phyloP scores from a whole-genome alignment of 148 eudicot genomes.

The Amaranthus palmeri region DNA sequence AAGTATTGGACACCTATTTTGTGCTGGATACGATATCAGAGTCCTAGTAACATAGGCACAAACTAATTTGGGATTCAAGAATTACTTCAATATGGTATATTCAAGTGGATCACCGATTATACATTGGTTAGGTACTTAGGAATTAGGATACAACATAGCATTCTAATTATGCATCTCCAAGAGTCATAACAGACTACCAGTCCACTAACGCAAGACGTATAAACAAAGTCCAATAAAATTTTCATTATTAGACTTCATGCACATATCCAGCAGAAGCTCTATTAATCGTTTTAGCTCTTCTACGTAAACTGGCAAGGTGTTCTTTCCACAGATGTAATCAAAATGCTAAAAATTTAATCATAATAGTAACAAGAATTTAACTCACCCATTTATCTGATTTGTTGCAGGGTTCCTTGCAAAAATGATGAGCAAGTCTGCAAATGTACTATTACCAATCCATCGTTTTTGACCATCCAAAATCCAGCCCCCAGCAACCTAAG shows the following conservation, averaged over 20 bases:
- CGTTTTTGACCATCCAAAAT: constrained; percentile 94
- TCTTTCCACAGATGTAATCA: neutral
- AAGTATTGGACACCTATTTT: no score
- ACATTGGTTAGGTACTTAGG: no score
- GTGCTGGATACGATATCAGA: no score
- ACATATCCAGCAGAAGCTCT: neutral
- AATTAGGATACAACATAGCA: neutral
- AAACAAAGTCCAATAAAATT: neutral
- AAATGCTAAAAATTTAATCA: neutral
- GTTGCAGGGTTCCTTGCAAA: constrained; percentile 75
- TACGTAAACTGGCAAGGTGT: neutral
- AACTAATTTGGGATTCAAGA: no score
- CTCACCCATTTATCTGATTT: constrained; percentile 88
- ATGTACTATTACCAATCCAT: constrained; percentile 95
- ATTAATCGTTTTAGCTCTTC: neutral
- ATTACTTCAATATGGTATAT: neutral
- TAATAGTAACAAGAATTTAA: neutral
- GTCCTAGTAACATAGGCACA: no score
- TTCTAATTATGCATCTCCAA: neutral
- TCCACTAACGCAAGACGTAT: neutral
- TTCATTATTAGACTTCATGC: neutral
- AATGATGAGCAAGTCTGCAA: constrained; percentile 81
- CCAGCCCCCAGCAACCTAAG: constrained; percentile 96
- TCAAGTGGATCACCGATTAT: neutral
- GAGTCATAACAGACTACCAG: neutral